phyloP scores from a whole-genome alignment of 202 grass and related monocot genomes.

The Miscanthus sacchariflorus region DNA sequence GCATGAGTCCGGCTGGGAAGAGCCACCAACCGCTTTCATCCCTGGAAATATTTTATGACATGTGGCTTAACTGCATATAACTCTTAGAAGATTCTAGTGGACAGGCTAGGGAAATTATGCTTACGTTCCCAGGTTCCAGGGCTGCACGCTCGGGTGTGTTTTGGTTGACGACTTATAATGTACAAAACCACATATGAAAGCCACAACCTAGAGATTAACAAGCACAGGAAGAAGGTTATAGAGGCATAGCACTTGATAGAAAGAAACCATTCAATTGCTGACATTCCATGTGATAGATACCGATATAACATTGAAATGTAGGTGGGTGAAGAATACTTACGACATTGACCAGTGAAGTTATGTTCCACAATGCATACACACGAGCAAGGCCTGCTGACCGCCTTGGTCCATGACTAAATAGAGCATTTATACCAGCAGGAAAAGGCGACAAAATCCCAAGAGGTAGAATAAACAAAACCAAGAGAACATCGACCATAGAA shows the following conservation, averaged over 20 bases:
- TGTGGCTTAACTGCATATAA: slow-evolving; percentile 12
- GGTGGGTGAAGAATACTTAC: slow-evolving; percentile 62
- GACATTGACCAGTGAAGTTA: slow-evolving; percentile 97
- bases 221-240: slow-evolving; percentile 25
- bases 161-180: slow-evolving; percentile 96
- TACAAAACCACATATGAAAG: slow-evolving; percentile 90
- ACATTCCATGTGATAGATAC: not conserved
- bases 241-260: not conserved
- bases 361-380: slow-evolving; percentile 99
- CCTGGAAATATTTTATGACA: slow-evolving; percentile 53
- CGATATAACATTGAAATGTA: slow-evolving; percentile 27
- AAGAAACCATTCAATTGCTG: not conserved
- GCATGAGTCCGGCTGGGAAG: slow-evolving; percentile 80
- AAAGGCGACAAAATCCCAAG: slow-evolving; percentile 98
- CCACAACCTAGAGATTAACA: slow-evolving; percentile 74
- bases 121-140: slow-evolving; percentile 97
- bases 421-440: slow-evolving; percentile 98
- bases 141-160: slow-evolving; percentile 81
- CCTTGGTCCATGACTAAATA: slow-evolving; percentile 99
- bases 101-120: slow-evolving; percentile 38
- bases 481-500: slow-evolving; percentile 89
- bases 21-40: slow-evolving; percentile 99
- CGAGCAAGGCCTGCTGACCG: slow-evolving; percentile 93
- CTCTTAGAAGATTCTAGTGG: slow-evolving; percentile 5
- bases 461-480: slow-evolving; percentile 98